Evolutionary conservation across 495 filamentous ascomycete species (phyloP), one percentile per base, ranked within the genome.

Genomic region (Penicillium cataractarum): DNA sequence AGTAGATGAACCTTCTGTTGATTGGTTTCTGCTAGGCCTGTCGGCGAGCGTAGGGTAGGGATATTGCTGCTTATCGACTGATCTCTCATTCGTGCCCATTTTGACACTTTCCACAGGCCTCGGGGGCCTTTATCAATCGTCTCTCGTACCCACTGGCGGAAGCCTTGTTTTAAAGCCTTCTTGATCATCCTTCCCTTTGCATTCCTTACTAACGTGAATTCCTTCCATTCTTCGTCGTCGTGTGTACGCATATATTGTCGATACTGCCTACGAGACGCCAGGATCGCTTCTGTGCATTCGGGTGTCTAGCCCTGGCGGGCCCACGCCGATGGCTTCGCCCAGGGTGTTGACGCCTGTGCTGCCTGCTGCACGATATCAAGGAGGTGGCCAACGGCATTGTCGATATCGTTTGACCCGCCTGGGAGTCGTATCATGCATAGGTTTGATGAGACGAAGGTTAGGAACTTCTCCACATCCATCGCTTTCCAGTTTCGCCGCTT

Each of bases 1-100:
- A 73, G 58, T 3, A 55, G 42, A 6, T 66, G 31, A 0, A 54
- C 65, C 40, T 75, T 75, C 31, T 64, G 46, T 21, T 44, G 26
- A 0, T 22, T 24, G 0, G 63, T 62, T 12, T 65, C 64, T 4
- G 53, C 57, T 31, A 67, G 33, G 1, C 40, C 53, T 2, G 1
- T 12, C 33, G 1, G 0, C 1, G 10, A 10, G 3, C 33, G 1
- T 15, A 37, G 33, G 4, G 33, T 13, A 37, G 60, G 57, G 26
- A 55, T 65, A 50, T 64, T 53, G 10, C 44, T 37, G 44, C 50
- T 40, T 10, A 24, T 24, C 27, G n/a, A 22, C 21, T 50, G 33
- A 4, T 53, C 61, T 4, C 63, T 32, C 9, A 33, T 62, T 15
- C 63, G 42, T 0, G 64, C 62, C 61, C 40, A 65, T 53, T 65